These are phyloP conservation scores for Salix udensis DNA, from an alignment of 345 rosid species.

Conservation along the genomic window DNA sequence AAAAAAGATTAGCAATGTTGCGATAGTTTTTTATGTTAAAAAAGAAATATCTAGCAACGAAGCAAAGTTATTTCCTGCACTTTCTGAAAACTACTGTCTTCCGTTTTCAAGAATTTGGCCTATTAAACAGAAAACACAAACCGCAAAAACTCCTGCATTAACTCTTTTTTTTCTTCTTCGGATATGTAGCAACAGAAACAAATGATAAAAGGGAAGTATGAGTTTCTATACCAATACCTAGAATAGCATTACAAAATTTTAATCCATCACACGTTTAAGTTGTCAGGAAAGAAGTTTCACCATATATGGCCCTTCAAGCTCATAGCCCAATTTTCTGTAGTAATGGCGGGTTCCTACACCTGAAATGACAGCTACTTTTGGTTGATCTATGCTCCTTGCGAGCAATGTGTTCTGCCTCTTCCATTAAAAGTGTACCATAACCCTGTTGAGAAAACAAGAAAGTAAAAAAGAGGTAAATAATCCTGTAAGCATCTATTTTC, in stretches of 20 bases:
- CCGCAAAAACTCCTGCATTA: not conserved
- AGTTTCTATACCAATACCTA: not conserved
- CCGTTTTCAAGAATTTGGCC: not conserved
- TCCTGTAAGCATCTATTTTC: not conserved
- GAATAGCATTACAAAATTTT: constrained; percentile 13
- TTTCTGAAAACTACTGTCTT: not conserved
- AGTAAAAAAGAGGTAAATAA: not conserved
- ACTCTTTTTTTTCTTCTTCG: not conserved
- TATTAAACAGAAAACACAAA: too few species aligned
- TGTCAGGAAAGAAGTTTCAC: constrained; percentile 59
- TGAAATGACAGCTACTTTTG: constrained; percentile 82
- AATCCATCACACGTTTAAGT: not conserved
- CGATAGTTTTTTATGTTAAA: too few species aligned
- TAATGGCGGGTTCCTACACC: constrained; percentile 98
- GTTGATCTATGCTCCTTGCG: constrained; percentile 73
- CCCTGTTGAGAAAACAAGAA: constrained; percentile 41
- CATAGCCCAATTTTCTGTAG: constrained; percentile 85
- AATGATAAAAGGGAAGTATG: not conserved
- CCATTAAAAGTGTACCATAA: constrained; percentile 95
- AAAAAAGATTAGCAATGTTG: too few species aligned
- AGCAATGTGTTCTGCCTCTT: constrained; percentile 90
- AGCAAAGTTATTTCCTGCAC: not conserved
- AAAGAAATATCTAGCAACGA: not conserved
- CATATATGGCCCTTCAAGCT: constrained; percentile 97
- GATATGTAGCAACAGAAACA: not conserved